Base-by-base conservation (phyloP, 768 basidiomycete genomes). In the Suillus bovinus region DNA sequence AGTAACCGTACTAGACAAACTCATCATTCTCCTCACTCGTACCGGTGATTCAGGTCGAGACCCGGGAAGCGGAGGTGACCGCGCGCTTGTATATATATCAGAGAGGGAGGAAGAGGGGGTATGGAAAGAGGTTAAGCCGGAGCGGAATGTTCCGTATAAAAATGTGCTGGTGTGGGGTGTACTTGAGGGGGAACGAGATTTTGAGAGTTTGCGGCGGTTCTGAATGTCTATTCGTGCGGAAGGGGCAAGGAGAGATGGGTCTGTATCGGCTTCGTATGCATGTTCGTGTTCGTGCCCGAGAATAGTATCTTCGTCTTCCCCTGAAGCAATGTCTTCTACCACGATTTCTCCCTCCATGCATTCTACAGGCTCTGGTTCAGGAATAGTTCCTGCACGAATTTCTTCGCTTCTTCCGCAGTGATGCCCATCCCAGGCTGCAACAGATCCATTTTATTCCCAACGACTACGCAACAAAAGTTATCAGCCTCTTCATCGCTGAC, bases 31-130 rank as follows among this genome's bases (percentile, higher is more conserved):
- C 62, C 72, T 55, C 67, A 66, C 64, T 67, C 67, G 64, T 66
- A 63, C 62, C 47, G 71, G 66, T 60, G 68, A 70, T 54, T 71
- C 69, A 58, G 78, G 69, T 10, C 64, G 66, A 11, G 75, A 74
- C 1, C 64, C 67, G 0, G 83, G 79, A 58, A 80, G 78, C 0
- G 86, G 86, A 3, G 88, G 87, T 4, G 84, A 84, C 11, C 83
- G 81, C 4, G 89, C 87, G 8, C 87, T 85, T 22, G 84, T 80
- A 64, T 78, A 89, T 4, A 71, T 66, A 69, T 91, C 87, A 65
- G 85, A 88, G 47, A 91, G 64, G n/a, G 90, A 91, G 0, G 91
- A 93, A 0, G 87, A 84, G 8, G 92, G 90, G 0, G 92, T 93
- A 72, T 91, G 88, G 73, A 88, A 93, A 46, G 86, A 79, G 1